These are phyloP conservation scores for Pyrus communis DNA, from an alignment of 306 rosid species.

Conservation along the genomic window DNA sequence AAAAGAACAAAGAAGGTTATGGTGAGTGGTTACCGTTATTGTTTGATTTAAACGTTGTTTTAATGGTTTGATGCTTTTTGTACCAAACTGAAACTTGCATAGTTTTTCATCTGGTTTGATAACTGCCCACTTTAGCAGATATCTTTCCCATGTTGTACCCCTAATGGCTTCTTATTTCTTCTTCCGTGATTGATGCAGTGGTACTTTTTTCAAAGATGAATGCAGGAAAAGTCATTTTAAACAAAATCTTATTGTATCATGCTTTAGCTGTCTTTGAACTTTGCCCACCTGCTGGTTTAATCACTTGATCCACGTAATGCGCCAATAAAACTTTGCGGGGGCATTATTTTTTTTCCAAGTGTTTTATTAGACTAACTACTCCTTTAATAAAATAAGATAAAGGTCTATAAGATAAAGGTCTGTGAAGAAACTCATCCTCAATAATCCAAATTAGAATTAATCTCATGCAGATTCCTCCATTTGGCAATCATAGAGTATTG, in stretches of 20 bases:
- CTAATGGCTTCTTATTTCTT: neutral
- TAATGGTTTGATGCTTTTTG: neutral
- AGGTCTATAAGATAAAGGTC: neutral
- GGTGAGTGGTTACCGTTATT: constrained; percentile 39
- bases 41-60: neutral
- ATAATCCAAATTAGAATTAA: neutral
- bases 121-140: neutral
- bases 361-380: too few relatives aligned
- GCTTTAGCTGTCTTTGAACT: neutral
- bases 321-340: neutral
- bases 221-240: neutral
- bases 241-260: neutral
- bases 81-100: neutral
- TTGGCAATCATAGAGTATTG: neutral
- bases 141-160: neutral
- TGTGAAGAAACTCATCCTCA: neutral
- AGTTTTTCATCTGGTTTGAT: neutral
- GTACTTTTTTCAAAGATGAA: neutral
- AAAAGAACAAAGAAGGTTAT: constrained; percentile 85
- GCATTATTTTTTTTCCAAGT: neutral
- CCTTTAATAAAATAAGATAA: neutral
- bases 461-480: neutral
- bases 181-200: neutral
- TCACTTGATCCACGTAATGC: neutral
- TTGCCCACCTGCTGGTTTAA: neutral